Base-by-base conservation (phyloP, 208 protist species). In the Trypanosoma grayi region DNA sequence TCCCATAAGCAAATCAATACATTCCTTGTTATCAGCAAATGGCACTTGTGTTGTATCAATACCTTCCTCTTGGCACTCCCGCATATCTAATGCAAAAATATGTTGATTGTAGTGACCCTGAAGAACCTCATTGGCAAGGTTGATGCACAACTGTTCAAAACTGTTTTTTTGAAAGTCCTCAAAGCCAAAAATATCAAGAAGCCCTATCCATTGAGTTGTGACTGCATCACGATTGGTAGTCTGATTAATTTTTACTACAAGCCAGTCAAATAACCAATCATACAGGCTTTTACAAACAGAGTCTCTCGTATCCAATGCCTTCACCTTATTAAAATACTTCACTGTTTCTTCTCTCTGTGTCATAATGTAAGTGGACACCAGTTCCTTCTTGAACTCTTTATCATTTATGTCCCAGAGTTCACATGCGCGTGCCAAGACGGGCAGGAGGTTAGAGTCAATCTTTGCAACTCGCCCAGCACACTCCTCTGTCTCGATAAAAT, bases 91-190 rank as follows among this genome's bases (percentile, higher is more conserved):
- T 43, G 72, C 74, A 66, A 97, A 96, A 46, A 91, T 90, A 62
- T 94, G 79, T 30, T 82, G 57, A 73, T 94, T 95, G 80, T 94
- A 95, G 68, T 85, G 76, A 25, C 83, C 67, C 73, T 97, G 95
- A 57, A 97, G 60, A 60, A 89, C 87, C 64, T 98, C 96, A 81
- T 98, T 98, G n/a, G 94, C 90, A 46, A 91, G 92, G 67, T 98
- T 98, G 66, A 98, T 98, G 69, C 92, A 97, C 18, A 98, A 77
- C 79, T 98, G 97, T 73, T 98, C 94, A 71, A 98, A 98, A 24
- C 75, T 87, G 70, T 98, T 98, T 27, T 70, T 27, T 65, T 79
- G 28, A 64, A 96, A 94, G 27, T 61, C 74, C 70, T 94, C 84
- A 72, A 90, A 89, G 7, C 80, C 73, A 71, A 86, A 86, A 40